These are phyloP conservation scores for Pseudopyricularia cyperi DNA, from an alignment of 2,329 filamentous ascomycete genomes.

Conservation along the genomic window DNA sequence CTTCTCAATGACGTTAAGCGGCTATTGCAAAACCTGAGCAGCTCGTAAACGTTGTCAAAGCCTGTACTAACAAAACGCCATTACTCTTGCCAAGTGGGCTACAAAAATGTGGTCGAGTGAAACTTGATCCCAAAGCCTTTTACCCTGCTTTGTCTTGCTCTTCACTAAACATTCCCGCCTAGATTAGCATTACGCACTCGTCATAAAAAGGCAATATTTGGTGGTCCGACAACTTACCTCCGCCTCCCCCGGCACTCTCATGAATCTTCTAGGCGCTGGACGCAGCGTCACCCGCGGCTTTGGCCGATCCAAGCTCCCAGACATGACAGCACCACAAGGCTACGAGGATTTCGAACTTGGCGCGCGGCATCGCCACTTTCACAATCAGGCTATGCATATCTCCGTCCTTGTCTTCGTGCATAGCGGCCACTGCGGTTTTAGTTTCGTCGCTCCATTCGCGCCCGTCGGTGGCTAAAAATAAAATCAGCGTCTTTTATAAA, in stretches of 20 bases:
- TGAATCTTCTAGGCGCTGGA: not conserved
- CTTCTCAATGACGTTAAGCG: not conserved
- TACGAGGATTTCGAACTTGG: not conserved
- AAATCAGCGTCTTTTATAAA: not conserved
- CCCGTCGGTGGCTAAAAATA: not conserved
- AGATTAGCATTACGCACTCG: not conserved
- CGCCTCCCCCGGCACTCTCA: not conserved
- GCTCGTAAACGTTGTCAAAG: not conserved
- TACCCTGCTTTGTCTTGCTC: not conserved
- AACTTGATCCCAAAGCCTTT: not conserved
- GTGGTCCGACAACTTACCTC: not conserved
- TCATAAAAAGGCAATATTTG: not conserved
- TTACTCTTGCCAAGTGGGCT: not conserved
- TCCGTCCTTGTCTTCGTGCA: not conserved
- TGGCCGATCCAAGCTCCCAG: not conserved
- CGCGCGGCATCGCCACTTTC: not conserved
- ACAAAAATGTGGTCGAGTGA: not conserved
- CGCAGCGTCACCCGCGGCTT: not conserved
- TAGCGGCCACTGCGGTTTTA: not conserved
- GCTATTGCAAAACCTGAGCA: not conserved
- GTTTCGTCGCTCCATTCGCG: not conserved
- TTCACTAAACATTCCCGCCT: not conserved
- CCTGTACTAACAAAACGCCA: not conserved
- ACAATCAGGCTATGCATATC: not conserved
- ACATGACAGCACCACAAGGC: constrained; percentile 1